Conservation (phyloP, 768 basidiomycete species). For the Psilocybe cyanescens region DNA sequence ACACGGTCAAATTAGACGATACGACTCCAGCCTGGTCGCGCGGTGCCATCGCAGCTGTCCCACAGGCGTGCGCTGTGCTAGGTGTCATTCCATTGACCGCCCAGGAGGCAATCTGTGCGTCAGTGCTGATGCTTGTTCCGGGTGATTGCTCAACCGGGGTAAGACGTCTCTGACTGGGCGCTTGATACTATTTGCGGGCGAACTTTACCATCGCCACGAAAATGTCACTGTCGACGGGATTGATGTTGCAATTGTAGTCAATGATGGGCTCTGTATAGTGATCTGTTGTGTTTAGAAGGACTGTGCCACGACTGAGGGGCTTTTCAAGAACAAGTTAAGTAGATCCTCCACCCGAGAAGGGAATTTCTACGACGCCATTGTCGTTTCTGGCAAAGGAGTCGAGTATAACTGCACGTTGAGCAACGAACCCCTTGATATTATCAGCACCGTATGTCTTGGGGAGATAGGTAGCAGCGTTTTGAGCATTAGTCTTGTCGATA, state of each 20-base stretch:
- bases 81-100: not conserved
- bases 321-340: constrained; percentile 11
- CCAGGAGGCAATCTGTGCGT: constrained; percentile 7
- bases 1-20: constrained; percentile 9
- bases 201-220: constrained; percentile 10
- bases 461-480: constrained; percentile 9
- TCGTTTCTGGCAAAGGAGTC: constrained; percentile 9
- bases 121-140: constrained; percentile 5
- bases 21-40: constrained; percentile 11
- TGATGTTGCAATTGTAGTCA: constrained; percentile 14
- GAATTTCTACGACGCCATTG: constrained; percentile 13
- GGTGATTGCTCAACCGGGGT: constrained; percentile 8
- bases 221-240: constrained; percentile 13
- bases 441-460: constrained; percentile 10
- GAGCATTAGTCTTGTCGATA: constrained; percentile 8
- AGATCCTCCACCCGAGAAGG: constrained; percentile 7
- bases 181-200: constrained; percentile 8
- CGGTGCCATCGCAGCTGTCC: constrained; percentile 10
- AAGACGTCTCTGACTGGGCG: not conserved
- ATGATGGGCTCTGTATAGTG: constrained; percentile 10
- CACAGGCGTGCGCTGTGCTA: constrained; percentile 4
- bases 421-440: constrained; percentile 8
- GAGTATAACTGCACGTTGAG: constrained; percentile 8
- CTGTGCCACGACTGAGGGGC: constrained; percentile 16
- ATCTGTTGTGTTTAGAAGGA: constrained; percentile 14